Base-by-base conservation (phyloP, 2,329 filamentous ascomycete species). In the Diplocarpon mali region DNA sequence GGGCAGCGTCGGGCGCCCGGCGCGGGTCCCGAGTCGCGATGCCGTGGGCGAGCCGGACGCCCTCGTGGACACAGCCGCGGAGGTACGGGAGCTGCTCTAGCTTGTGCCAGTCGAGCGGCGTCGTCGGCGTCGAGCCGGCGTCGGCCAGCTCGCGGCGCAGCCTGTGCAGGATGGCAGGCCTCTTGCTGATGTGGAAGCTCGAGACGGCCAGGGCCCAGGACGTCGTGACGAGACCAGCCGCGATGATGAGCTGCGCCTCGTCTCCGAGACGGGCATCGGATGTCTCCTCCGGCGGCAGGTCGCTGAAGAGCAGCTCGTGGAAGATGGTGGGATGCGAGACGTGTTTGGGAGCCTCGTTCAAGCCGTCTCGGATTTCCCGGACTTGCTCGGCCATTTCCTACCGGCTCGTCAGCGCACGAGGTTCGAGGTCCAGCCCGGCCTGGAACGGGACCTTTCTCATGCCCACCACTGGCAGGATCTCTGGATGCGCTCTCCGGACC, bases 21-120 rank as follows among this genome's bases (percentile, higher is more conserved):
- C 48, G 44, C 47, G 35, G 54, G 40, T 42, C 45, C 20, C 55
- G 55, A 12, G 53, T 55, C 9, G 49, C 54, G 15, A 60, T 53
- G 16, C 61, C 61, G 45, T 60, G 51, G 10, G 45, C 52, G 9
- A 62, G 48, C 11, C 61, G 56, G 6, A 63, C 45, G 4, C 52
- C 56, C 50, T 64, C 62, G 36, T 58, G 50, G 37, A 64, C 53
- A 32, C 61, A 51, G 12, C 51, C 62, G 17, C 50, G 55, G 12
- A 65, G 47, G 47, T 62, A 64, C 13, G 62, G 61, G 8, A 67
- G 45, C 42, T 58, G 60, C 45, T 65, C 63, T 30, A 66, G 51
- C 12, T 5, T 51, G 47, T 3, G 51, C 38, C 5, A 53, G 34
- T 46, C 61, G 55, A 14, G 55, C 46, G 32, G 63, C 51, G 43